phyloP scores from a whole-genome alignment of 176 grass and related monocot species.

The Thinopyrum elongatum region DNA sequence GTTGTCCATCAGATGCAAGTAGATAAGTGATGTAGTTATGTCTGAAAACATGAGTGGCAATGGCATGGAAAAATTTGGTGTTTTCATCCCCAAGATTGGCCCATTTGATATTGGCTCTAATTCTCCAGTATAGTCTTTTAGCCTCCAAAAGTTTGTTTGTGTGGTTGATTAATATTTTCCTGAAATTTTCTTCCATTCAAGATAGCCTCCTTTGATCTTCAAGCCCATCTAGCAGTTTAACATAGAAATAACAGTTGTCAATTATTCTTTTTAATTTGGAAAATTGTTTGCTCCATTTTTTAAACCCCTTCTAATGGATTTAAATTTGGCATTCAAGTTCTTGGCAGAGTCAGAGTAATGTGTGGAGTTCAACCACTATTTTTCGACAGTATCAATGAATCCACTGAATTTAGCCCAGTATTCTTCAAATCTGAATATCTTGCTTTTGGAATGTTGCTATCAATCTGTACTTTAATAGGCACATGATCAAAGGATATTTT shows the following conservation, averaged over 20 bases:
- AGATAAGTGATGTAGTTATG: background rate
- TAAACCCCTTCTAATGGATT: background rate
- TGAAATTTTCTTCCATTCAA: background rate
- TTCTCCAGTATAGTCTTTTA: too few relatives aligned
- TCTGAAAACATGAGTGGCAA: too few relatives aligned
- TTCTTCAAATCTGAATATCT: background rate
- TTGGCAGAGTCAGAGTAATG: background rate
- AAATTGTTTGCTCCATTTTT: background rate
- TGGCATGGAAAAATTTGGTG: too few relatives aligned
- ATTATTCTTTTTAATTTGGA: too few relatives aligned
- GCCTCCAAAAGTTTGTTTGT: fast-evolving
- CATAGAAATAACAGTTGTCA: too few relatives aligned
- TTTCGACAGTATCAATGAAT: background rate
- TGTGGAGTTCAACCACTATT: fast-evolving
- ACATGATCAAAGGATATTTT: too few relatives aligned
- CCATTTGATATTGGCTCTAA: too few relatives aligned
- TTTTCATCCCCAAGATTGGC: too few relatives aligned
- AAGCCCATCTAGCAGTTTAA: background rate
- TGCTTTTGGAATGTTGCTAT: background rate
- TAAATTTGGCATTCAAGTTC: background rate
- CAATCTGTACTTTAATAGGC: background rate
- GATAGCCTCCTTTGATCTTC: background rate
- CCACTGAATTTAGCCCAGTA: background rate
- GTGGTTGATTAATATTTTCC: background rate
- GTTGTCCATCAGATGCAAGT: background rate